Evolutionary conservation across 805 yeast genomes (phyloP), one percentile per base, ranked within the genome.

Genomic region (Cyberlindnera xylosilytica): DNA sequence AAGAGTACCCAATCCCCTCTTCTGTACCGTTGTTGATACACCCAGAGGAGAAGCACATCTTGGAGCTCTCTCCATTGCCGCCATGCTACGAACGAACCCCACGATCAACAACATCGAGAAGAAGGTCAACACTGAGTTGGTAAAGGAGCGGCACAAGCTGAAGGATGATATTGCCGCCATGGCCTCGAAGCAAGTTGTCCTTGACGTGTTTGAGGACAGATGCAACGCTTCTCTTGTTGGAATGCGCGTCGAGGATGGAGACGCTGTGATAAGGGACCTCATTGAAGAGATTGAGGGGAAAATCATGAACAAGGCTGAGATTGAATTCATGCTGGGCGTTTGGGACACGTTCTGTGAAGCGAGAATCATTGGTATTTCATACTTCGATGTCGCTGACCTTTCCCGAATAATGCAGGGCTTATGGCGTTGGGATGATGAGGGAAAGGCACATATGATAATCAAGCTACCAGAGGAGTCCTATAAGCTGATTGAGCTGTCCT

Each of bases 131-230:
- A 10, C 16, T 20, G 39, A 34, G 19, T 36, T 43, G n/a, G 6
- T 19, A 4, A 11, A 26, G 17, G 46, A 43, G 26, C 18, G 39
- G 18, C 36, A 34, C 30, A 43, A 43, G 46, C 31, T 26, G 33
- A 28, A 20, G 3, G 23, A 38, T 8, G 42, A 33, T 26, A 34
- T 34, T 15, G 22, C 11, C 8, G 22, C 38, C 20, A 33, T 42
- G 42, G 26, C 38, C 11, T 4, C 17, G n/a, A 32, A 37, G 31
- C 45, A 41, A 20, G 41, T 41, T 22, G 34, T 38, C 39, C 28
- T 42, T 10, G 39, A 36, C 20, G 34, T 23, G 6, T 42, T 38
- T 24, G 42, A 42, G 30, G 42, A 42, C 19, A 20, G 42, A 22
- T 33, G 37, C 12, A 13, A 8, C 7, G 38, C 46, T 12, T 24